Percentiles rank a stretch among this genome's conserved stretches.
These are phyloP conservation scores for Periconia sp. DNA, from an alignment of 2,329 filamentous ascomycete species.

Conservation along the genomic window DNA sequence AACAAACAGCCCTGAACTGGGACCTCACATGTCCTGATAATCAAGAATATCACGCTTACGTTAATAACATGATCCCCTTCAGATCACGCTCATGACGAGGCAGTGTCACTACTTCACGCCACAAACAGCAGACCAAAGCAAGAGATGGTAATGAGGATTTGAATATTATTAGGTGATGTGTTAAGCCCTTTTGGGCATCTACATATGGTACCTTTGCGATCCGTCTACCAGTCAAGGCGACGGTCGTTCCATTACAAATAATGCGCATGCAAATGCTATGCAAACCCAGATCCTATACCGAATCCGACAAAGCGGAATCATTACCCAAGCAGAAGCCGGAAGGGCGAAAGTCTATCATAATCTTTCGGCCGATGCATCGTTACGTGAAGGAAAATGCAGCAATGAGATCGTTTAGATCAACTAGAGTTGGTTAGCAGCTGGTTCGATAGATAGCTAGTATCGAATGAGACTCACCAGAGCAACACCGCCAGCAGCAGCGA, in stretches of 20 bases:
- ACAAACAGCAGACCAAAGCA: too few relatives aligned
- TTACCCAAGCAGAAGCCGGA: constrained; percentile 11
- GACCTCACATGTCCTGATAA: too few relatives aligned
- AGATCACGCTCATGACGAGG: too few relatives aligned
- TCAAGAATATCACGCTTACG: too few relatives aligned
- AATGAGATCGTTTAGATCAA: constrained; percentile 10
- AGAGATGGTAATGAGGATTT: too few relatives aligned
- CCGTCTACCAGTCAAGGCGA: constrained; percentile 7
- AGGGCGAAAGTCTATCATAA: constrained; percentile 1
- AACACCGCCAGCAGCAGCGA: constrained; percentile 39
- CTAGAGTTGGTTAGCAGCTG: background rate
- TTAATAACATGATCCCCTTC: too few relatives aligned
- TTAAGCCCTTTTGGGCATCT: too few relatives aligned
- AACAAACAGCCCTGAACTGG: too few relatives aligned
- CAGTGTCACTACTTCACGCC: too few relatives aligned
- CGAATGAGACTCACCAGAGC: constrained; percentile 29
- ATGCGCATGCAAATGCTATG: constrained; percentile 13
- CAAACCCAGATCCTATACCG: constrained; percentile 7
- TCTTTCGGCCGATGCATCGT: background rate
- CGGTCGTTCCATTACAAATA: too few relatives aligned
- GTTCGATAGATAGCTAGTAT: background rate
- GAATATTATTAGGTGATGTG: too few relatives aligned
- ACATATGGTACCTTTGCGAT: too few relatives aligned
- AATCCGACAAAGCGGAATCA: constrained; percentile 6
- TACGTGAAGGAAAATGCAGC: constrained; percentile 2